Evolutionary conservation across 2,329 filamentous ascomycete genomes (phyloP), one percentile per base, ranked within the genome.

Genomic region (Colletotrichum sp.): DNA sequence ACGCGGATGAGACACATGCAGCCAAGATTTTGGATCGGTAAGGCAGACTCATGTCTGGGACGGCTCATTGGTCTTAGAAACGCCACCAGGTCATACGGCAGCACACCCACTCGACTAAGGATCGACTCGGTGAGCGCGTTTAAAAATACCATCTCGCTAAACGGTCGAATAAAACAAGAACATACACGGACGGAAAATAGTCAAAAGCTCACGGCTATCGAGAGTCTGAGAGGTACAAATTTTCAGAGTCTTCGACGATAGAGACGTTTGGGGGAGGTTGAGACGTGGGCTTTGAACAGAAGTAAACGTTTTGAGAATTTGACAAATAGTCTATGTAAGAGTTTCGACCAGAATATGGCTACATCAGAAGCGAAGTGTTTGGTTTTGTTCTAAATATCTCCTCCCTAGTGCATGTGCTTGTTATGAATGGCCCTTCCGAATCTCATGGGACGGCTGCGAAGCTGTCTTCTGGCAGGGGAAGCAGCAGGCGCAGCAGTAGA

Each of bases 361-460:
- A 52, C 44, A 52, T 21, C 24, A 30, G 55, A 26, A 59, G 55
- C 3, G 24, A 59, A 59, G 44, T 26, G 24, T 13, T 26, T 74
- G 21, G 44, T 5, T 52, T 21, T 52, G 3, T 13, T 13, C 44
- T 52, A 13, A 1, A 52, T 13, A 13, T 21, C n/a, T 7, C 44
- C n/a, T 2, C 6, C 44, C 44, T 39, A 75, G 28, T 72, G 69
- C 36, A n/a, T 39, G 55, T 44, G 69, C 36, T 30, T 67, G 32
- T 44, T 44, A 2, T 34, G 69, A 4, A 52, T 24, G 52, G 52
- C n/a, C 24, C 72, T 26, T 30, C 36, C 52, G 5, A 75, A 55
- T 3, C 69, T 60, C 72, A 72, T 28, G 1, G 69, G 28, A 18
- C 69, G 70, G 62, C 72, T n/a, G 24, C 36, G 63, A 21, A 44